Evolutionary conservation across 306 rosid species (phyloP).

Genomic region (Ziziphus jujuba): DNA sequence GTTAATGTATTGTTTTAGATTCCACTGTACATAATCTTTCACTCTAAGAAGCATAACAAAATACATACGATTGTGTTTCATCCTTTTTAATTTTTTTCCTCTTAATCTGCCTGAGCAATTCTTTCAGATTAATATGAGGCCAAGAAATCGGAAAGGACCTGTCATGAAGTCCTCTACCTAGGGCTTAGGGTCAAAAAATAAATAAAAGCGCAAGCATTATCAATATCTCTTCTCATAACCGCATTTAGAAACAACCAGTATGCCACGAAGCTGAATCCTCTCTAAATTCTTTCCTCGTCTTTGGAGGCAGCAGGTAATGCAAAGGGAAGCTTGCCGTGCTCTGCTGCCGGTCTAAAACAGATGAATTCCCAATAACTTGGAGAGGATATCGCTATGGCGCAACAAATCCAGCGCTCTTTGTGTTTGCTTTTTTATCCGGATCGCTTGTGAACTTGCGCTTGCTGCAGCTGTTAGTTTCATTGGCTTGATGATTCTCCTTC

Average conservation of each 20-base stretch:
- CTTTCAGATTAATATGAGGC: too few species aligned
- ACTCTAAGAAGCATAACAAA: too few species aligned
- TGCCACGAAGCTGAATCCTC: neutral
- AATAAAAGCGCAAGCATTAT: too few species aligned
- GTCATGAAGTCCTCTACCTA: too few species aligned
- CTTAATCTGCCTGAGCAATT: too few species aligned
- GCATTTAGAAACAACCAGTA: neutral
- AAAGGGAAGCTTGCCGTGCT: conserved; percentile 47
- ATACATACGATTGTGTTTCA: too few species aligned
- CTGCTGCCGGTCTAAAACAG: conserved; percentile 44
- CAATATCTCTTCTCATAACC: too few species aligned
- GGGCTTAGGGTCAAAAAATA: too few species aligned
- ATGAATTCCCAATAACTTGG: conserved; percentile 61
- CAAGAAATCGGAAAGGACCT: too few species aligned
- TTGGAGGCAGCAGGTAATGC: conserved; percentile 41
- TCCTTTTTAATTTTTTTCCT: too few species aligned
- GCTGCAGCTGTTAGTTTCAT: conserved; percentile 24
- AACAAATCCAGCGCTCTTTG: conserved; percentile 7
- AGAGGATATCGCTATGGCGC: conserved; percentile 49
- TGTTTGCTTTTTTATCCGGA: conserved; percentile 36
- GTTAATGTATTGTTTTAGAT: too few species aligned
- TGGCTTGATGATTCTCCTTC: conserved; percentile 50
- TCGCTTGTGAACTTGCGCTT: conserved; percentile 34
- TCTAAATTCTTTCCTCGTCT: conserved; percentile 20
- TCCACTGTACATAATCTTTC: too few species aligned